A percentile compares a stretch with the other conserved stretches of the same genome.
These are phyloP conservation scores for Trametes coccinea DNA, from an alignment of 768 basidiomycete species.

Conservation along the genomic window DNA sequence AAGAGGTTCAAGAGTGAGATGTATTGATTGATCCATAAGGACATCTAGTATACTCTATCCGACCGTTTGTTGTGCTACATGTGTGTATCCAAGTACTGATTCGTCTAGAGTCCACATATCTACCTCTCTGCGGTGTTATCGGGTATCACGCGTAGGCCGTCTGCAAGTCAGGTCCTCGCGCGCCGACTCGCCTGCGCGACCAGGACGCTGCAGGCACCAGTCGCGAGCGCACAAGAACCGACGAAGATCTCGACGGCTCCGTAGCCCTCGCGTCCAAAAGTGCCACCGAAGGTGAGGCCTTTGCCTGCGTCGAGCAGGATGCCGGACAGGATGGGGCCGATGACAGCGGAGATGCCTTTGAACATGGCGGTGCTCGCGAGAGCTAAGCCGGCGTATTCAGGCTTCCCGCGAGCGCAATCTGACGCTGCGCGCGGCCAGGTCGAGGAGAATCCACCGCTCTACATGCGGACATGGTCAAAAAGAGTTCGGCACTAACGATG, in stretches of 20 bases:
- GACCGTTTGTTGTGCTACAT: neutral
- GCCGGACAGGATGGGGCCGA: constrained; percentile 26
- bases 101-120: neutral
- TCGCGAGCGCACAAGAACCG: constrained; percentile 24
- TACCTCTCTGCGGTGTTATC: neutral
- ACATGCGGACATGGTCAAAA: neutral
- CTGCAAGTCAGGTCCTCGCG: neutral
- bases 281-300: constrained; percentile 7
- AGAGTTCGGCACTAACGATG: neutral
- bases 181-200: constrained; percentile 20
- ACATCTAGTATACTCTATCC: neutral
- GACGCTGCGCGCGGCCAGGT: constrained; percentile 21
- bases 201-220: constrained; percentile 20
- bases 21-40: neutral
- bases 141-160: neutral
- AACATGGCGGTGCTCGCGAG: constrained; percentile 21
- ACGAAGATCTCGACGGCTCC: constrained; percentile 29
- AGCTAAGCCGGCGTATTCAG: constrained; percentile 24
- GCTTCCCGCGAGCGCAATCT: constrained; percentile 25
- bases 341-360: constrained; percentile 26
- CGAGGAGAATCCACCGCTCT: constrained; percentile 28
- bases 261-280: constrained; percentile 25
- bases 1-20: constrained; percentile 17
- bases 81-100: neutral
- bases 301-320: constrained; percentile 26